phyloP scores from a whole-genome alignment of 495 filamentous ascomycete species.

The Articulospora tetracladia region DNA sequence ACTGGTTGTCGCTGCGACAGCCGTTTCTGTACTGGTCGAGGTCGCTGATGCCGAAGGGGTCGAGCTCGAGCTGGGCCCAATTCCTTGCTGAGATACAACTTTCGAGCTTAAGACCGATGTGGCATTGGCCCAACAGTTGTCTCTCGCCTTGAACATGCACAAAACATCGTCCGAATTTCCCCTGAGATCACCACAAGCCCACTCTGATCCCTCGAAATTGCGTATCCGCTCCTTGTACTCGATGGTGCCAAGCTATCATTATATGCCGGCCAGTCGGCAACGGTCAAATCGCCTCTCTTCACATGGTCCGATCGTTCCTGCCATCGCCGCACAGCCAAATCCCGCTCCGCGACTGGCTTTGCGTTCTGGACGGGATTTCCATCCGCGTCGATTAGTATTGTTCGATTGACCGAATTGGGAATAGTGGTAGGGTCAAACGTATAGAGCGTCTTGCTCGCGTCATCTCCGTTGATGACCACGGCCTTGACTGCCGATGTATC shows the following conservation, averaged over 20 bases:
- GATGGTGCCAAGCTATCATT: conserved; percentile 68
- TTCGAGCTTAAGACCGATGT: conserved; percentile 54
- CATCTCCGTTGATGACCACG: conserved; percentile 61
- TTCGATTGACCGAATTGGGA: conserved; percentile 73
- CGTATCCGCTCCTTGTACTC: conserved; percentile 43
- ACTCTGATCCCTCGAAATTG: conserved; percentile 42
- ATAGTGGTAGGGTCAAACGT: conserved; percentile 71
- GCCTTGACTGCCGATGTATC: conserved; percentile 48
- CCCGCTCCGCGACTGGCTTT: background rate
- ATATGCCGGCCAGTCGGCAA: conserved; percentile 72
- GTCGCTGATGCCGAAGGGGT: conserved; percentile 31
- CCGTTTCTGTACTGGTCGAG: conserved; percentile 29
- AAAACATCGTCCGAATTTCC: conserved; percentile 64
- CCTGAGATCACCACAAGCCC: conserved; percentile 75
- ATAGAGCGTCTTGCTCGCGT: conserved; percentile 80
- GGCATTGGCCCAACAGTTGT: conserved; percentile 80
- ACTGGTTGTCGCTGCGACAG: conserved; percentile 30
- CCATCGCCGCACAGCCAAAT: background rate
- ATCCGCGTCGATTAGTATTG: conserved; percentile 45
- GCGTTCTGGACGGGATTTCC: conserved; percentile 37
- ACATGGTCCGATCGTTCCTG: background rate
- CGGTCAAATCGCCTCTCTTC: conserved; percentile 31
- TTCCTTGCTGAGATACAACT: conserved; percentile 32
- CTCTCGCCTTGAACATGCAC: conserved; percentile 74
- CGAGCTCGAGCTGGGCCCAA: conserved; percentile 36